A percentile compares a stretch with the other conserved stretches of the same genome.
These are phyloP conservation scores for Exutisphaerella laricina DNA, from an alignment of 2,329 filamentous ascomycete species.

Conservation along the genomic window DNA sequence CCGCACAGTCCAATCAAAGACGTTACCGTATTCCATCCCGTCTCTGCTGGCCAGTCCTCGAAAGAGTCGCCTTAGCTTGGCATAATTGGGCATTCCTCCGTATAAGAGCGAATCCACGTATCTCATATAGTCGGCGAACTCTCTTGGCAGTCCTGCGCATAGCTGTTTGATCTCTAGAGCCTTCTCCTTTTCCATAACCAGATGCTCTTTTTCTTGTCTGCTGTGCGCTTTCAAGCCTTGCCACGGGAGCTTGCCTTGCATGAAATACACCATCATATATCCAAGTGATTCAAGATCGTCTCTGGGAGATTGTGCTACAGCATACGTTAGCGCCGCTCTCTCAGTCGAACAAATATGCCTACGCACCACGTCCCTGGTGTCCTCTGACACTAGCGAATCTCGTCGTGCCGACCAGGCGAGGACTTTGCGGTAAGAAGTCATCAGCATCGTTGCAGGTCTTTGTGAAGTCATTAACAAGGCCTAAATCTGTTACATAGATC, in stretches of 20 bases:
- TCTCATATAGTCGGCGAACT: not conserved
- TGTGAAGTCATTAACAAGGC: slow-evolving; percentile 14
- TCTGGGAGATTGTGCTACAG: slow-evolving; percentile 24
- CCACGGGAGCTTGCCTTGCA: slow-evolving; percentile 27
- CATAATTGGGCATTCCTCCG: not conserved
- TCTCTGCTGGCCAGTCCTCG: not conserved
- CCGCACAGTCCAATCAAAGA: not conserved
- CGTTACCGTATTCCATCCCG: not conserved
- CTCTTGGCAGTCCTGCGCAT: not conserved
- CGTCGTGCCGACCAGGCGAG: slow-evolving; percentile 16
- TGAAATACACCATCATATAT: slow-evolving; percentile 28
- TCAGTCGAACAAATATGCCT: not conserved
- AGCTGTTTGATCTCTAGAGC: not conserved
- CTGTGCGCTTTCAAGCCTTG: slow-evolving; percentile 21
- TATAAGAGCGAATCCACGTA: not conserved
- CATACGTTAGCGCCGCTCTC: not conserved
- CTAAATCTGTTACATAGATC: slow-evolving; percentile 21
- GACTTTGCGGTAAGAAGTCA: not conserved
- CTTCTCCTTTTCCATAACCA: slow-evolving; percentile 24
- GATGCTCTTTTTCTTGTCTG: slow-evolving; percentile 18
- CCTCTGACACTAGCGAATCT: slow-evolving; percentile 24
- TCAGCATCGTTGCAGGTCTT: slow-evolving; percentile 1
- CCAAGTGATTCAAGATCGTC: slow-evolving; percentile 30
- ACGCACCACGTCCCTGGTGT: slow-evolving; percentile 19
- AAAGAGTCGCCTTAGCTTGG: not conserved